These are phyloP conservation scores for Lepiota venenata DNA, from an alignment of 768 basidiomycete species.

Conservation along the genomic window DNA sequence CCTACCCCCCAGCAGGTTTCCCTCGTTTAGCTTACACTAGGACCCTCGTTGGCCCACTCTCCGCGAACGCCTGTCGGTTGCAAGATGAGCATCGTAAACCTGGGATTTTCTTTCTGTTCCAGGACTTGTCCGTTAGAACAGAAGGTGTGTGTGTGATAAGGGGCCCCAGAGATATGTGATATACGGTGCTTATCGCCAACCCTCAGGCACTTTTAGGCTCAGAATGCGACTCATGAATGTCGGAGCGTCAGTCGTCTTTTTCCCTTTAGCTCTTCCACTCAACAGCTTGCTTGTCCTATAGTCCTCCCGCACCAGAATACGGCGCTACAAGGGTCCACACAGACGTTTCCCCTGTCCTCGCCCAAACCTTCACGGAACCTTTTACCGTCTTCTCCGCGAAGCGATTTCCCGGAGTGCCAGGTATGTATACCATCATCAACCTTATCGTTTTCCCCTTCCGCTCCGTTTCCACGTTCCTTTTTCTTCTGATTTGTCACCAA, in stretches of 20 bases:
- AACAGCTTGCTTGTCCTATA: slow-evolving; percentile 25
- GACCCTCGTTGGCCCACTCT: slow-evolving; percentile 87
- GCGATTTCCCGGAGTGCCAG: slow-evolving; percentile 92
- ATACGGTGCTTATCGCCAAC: not conserved
- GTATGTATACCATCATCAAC: slow-evolving; percentile 34
- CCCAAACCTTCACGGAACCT: slow-evolving; percentile 77
- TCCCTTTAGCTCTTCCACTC: not conserved
- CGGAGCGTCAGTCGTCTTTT: slow-evolving; percentile 67
- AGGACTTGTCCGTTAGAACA: slow-evolving; percentile 89
- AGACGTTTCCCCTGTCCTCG: slow-evolving; percentile 71
- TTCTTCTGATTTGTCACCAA: not conserved
- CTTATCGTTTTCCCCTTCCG: slow-evolving; percentile 13
- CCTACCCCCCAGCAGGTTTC: slow-evolving; percentile 29
- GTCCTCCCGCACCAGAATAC: slow-evolving; percentile 69
- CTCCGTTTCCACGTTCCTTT: too few relatives aligned
- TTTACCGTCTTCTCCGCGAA: slow-evolving; percentile 92
- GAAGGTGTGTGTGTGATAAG: slow-evolving; percentile 54
- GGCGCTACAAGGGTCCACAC: slow-evolving; percentile 66
- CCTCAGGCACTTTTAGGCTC: slow-evolving; percentile 76
- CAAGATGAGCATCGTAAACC: slow-evolving; percentile 80
- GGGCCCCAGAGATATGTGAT: not conserved
- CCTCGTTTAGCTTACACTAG: slow-evolving; percentile 68
- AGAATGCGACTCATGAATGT: slow-evolving; percentile 88
- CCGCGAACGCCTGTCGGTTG: slow-evolving; percentile 81
- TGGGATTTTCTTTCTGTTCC: slow-evolving; percentile 94